phyloP scores from a whole-genome alignment of 2,329 filamentous ascomycete genomes.

The Xylaria digitata region DNA sequence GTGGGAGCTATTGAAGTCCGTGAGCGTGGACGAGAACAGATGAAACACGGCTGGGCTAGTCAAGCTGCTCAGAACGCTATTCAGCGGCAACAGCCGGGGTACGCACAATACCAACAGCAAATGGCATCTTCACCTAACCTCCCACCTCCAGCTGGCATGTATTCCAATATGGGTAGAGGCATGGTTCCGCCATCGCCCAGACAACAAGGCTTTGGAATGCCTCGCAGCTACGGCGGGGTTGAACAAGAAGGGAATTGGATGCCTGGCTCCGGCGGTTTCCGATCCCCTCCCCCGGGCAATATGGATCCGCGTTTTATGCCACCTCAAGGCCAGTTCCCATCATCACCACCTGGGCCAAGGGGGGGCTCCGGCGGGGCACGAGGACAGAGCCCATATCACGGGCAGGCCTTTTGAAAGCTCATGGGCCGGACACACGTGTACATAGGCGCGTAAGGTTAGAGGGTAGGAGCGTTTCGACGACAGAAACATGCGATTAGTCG shows the following conservation, averaged over 20 bases:
- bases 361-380: constrained; percentile 22
- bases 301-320: constrained; percentile 46
- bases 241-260: constrained; percentile 53
- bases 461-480: constrained; percentile 27
- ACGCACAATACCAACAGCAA: constrained; percentile 52
- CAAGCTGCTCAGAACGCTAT: constrained; percentile 80
- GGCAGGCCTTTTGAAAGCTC: constrained; percentile 47
- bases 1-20: constrained; percentile 83
- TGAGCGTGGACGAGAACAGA: constrained; percentile 79
- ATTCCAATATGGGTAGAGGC: constrained; percentile 48
- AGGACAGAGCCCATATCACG: constrained; percentile 46
- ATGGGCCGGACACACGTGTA: constrained; percentile 6
- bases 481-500: constrained; percentile 11
- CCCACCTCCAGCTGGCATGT: constrained; percentile 49
- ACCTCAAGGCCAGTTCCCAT: constrained; percentile 43
- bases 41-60: constrained; percentile 75
- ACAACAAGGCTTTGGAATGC: constrained; percentile 46
- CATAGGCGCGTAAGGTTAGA: constrained; percentile 14
- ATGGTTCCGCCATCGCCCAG: constrained; percentile 31
- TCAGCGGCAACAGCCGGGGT: constrained; percentile 69
- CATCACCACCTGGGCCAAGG: constrained; percentile 37
- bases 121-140: constrained; percentile 42
- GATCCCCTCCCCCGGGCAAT: constrained; percentile 46
- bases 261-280: constrained; percentile 43
- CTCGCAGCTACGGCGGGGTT: constrained; percentile 45